Base-by-base conservation (phyloP, 345 rosid species). In the Eucalyptus coolabah region DNA sequence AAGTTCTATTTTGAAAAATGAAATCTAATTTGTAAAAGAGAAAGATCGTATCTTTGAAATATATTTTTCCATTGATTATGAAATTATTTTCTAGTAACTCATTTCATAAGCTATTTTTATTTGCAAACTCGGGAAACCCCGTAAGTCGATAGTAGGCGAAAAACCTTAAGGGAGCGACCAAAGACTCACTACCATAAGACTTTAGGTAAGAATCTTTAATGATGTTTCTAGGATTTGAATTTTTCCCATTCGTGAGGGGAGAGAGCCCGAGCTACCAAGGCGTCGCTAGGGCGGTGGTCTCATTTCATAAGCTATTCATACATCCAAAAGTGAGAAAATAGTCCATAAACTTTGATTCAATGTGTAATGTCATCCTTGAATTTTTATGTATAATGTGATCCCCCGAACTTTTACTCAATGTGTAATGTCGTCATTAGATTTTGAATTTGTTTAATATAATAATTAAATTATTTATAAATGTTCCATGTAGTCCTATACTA, bases 371-470 rank as follows among this genome's bases (percentile, higher is more conserved):
- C 9, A 7, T 63, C 8, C 9, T 0, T 14, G 2, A 30, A 63
- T 28, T 63, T 63, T 63, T 13, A 3, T 28, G 69, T 63, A 5
- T 14, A 63, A 63, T 26, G 8, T 63, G 69, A 53, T 6, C 16
- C 4, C 1, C 1, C 6, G 1, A 63, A 63, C 32, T 63, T 63
- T 63, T 6, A 9, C 17, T 1, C 5, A 65, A n/a, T 7, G 4
- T 65, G 5, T n/a, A n/a, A n/a, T 4, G 9, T 30, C 3, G 0
- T 65, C 37, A 4, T 7, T 7, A 15, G 21, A n/a, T n/a, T 65
- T 65, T 65, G 17, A 65, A 65, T 65, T 65, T n/a, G 10, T 15
- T n/a, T 0, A 4, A 65, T 65, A 3, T n/a, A 32, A 63, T 14
- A 13, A 15, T 63, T 30, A 3, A 63, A 30, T 9, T 10, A 26